phyloP scores from a whole-genome alignment of 2,329 filamentous ascomycete species.

The Talaromyces sp. region DNA sequence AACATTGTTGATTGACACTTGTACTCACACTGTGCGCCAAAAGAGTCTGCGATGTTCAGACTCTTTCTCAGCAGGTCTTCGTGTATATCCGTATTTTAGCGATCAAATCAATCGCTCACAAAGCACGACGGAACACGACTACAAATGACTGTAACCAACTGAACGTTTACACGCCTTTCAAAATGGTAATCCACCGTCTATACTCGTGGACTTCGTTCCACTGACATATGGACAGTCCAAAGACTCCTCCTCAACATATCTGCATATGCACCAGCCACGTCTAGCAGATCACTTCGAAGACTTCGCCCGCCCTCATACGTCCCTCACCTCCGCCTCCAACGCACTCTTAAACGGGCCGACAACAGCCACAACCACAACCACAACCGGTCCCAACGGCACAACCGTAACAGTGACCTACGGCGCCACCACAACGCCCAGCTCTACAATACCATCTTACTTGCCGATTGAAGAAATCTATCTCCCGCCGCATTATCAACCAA shows the following conservation, averaged over 20 bases:
- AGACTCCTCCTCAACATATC: conserved; percentile 48
- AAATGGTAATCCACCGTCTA: background rate
- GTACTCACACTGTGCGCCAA: background rate
- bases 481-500: conserved; percentile 56
- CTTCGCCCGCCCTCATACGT: conserved; percentile 46
- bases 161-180: background rate
- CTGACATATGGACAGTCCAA: conserved; percentile 38
- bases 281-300: conserved; percentile 51
- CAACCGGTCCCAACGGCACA: background rate
- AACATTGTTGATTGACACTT: background rate
- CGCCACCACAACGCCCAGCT: conserved; percentile 25
- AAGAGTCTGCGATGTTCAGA: background rate
- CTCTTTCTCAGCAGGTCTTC: background rate
- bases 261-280: conserved; percentile 48
- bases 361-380: conserved; percentile 21
- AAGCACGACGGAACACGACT: background rate
- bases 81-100: background rate
- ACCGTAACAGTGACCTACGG: conserved; percentile 27
- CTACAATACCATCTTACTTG: conserved; percentile 41
- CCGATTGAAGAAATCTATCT: conserved; percentile 61
- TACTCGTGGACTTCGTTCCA: too few species aligned
- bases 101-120: background rate
- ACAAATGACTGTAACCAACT: background rate
- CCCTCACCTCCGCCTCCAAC: conserved; percentile 20
- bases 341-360: conserved; percentile 2